These are phyloP conservation scores for Aspergillus eucalypticola DNA, from an alignment of 2,329 filamentous ascomycete genomes.

Conservation along the genomic window DNA sequence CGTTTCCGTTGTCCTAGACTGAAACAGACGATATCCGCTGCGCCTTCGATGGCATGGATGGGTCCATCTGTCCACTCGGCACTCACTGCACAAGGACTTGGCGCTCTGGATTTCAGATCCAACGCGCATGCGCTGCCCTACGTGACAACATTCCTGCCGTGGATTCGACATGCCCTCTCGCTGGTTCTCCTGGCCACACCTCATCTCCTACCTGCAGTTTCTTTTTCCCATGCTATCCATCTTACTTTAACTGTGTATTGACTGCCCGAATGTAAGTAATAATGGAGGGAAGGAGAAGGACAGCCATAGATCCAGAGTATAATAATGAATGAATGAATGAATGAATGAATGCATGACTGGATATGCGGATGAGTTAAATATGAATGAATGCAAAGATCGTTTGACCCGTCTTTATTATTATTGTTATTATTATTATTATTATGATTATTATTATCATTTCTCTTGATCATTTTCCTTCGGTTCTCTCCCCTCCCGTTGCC, in stretches of 20 bases:
- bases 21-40: constrained; percentile 6
- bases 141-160: constrained; percentile 27
- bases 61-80: constrained; percentile 6
- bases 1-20: background rate
- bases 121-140: constrained; percentile 24
- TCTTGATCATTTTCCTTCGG: background rate
- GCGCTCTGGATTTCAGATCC: constrained; percentile 20
- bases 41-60: constrained; percentile 13
- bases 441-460: background rate
- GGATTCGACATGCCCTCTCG: constrained; percentile 14
- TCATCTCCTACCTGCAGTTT: background rate
- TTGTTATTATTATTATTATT: background rate
- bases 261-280: no score
- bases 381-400: background rate
- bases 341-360: background rate
- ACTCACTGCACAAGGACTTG: constrained; percentile 14
- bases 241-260: no score
- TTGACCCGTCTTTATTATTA: background rate
- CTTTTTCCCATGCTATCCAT: background rate
- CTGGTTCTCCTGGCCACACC: background rate
- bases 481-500: background rate
- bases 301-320: background rate
- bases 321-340: background rate
- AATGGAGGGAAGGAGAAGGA: background rate
- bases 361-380: background rate